A percentile compares a stretch with the other conserved stretches of the same genome.
These are phyloP conservation scores for Teratosphaeria pseudoeucalypti DNA, from an alignment of 2,329 filamentous ascomycete species.

Conservation along the genomic window DNA sequence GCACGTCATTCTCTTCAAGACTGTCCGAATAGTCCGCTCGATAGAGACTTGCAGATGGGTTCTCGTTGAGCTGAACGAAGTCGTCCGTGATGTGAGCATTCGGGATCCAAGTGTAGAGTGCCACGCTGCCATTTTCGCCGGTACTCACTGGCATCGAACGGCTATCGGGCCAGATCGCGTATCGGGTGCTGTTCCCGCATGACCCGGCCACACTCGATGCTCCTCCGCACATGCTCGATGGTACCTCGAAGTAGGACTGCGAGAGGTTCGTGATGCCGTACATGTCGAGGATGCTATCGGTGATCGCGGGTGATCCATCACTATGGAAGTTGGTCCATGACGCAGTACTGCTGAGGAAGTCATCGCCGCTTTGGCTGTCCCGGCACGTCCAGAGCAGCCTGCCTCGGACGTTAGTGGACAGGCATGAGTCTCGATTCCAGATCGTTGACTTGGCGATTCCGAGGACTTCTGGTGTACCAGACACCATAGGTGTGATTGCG, in stretches of 20 bases:
- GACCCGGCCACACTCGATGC: conserved; percentile 5
- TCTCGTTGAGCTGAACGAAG: conserved; percentile 6
- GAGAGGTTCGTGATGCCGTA: conserved; percentile 6
- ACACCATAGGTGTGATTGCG: background rate
- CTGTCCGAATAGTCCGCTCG: conserved; percentile 5
- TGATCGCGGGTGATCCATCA: conserved; percentile 4
- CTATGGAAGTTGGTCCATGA: conserved; percentile 14
- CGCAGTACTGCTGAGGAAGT: conserved; percentile 13
- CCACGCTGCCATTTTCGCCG: conserved; percentile 3
- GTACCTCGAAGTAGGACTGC: conserved; percentile 11
- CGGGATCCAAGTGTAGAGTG: conserved; percentile 15
- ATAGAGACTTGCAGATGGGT: conserved; percentile 10
- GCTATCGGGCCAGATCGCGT: conserved; percentile 14
- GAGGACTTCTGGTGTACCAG: conserved; percentile 1
- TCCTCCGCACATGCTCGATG: conserved; percentile 10
- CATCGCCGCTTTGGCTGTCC: conserved; percentile 10
- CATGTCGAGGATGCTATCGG: conserved; percentile 12
- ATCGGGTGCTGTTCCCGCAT: conserved; percentile 13
- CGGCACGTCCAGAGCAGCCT: conserved; percentile 18
- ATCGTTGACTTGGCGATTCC: conserved; percentile 5
- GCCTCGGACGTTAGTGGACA: conserved; percentile 8
- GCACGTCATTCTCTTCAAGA: conserved; percentile 8
- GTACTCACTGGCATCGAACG: conserved; percentile 10
- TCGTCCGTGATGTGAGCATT: conserved; percentile 5
- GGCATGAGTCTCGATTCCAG: conserved; percentile 17